Base-by-base conservation (phyloP, 2,329 filamentous ascomycete species). In the Pseudogymnoascus sp. region DNA sequence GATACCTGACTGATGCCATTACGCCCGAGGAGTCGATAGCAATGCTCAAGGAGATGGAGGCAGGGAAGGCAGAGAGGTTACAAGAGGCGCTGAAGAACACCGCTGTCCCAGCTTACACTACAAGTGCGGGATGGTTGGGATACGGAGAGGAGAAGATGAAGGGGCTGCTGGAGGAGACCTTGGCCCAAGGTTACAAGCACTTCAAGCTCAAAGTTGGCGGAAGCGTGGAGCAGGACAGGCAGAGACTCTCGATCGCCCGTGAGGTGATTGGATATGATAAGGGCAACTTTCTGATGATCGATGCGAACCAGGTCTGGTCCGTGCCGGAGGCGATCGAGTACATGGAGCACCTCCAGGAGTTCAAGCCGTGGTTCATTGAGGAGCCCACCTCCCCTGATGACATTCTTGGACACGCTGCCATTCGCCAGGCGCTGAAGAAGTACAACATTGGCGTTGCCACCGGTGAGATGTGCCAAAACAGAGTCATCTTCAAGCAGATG, bases 401-500 rank as follows among this genome's bases (percentile, higher is more conserved):
- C 73, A 85, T 95, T 61, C 85, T 92, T 62, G 91, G 91, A 62
- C 91, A 96, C 80, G 89, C 88, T 70, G 86, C 89, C 2, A 85
- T 95, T 67, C 85, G 89, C 60, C 86, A 92, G 64, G 90, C 90
- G 2, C 84, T 96, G 18, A 81, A 81, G 68, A 85, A 87, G 0
- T 79, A 84, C 70, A 83, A 83, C 62, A 89, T 96, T 68, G 89
- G 89, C 63, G 91, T 95, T 2, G 91, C 91, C 6, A 95, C 91
- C 0, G 91, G 91, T 65, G 91, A 96, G 77, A 95, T 95, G 90
- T 93, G 89, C 78, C 91, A 95, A 78, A 95, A 95, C 79, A 86
- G 91, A 43, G 89, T 95, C 67, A 84, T 95, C 69, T 95, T 95
- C 83, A 96, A 95, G 81, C 91, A 96, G 75, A 82, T 95, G 64